Evolutionary conservation across 371 early-diverging fungal species (phyloP).

Genomic region (Batkoa obscura): DNA sequence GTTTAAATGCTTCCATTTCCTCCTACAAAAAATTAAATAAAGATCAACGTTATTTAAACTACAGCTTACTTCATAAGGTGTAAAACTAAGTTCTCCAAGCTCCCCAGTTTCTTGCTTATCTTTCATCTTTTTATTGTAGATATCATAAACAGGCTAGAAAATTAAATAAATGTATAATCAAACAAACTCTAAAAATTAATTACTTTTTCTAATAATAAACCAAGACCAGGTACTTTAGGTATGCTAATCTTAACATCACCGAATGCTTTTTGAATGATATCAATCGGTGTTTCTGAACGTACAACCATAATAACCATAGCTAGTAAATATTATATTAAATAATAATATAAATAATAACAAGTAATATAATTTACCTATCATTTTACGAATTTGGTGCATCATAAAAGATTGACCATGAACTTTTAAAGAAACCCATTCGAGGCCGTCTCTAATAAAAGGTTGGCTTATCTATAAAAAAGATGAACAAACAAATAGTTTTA

Average conservation of each 20-base stretch:
- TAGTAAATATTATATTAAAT: constrained; percentile 4
- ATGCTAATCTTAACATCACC: constrained; percentile 58
- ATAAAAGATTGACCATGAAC: constrained; percentile 98
- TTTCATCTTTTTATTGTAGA: constrained; percentile 33
- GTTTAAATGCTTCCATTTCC: constrained; percentile 62
- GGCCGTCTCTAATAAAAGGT: constrained; percentile 53
- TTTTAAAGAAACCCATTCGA: constrained; percentile 83
- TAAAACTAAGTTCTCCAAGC: constrained; percentile 20
- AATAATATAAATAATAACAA: background rate
- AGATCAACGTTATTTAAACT: constrained; percentile 1
- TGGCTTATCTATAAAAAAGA: constrained; percentile 24
- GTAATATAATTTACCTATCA: constrained; percentile 52
- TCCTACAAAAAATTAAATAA: constrained; percentile 18
- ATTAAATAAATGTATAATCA: background rate
- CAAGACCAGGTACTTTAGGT: constrained; percentile 96
- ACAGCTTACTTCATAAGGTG: constrained; percentile 17
- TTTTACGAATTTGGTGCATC: constrained; percentile 99
- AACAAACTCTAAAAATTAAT: background rate
- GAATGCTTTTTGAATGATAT: constrained; percentile 42
- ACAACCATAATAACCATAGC: constrained; percentile 63
- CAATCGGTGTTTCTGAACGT: constrained; percentile 45
- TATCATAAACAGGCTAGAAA: constrained; percentile 32
- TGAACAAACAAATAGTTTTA: background rate
- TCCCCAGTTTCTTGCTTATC: constrained; percentile 7
- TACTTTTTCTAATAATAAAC: constrained; percentile 76